Conservation (phyloP, 306 rosid species). For the Castanopsis chinensis region DNA sequence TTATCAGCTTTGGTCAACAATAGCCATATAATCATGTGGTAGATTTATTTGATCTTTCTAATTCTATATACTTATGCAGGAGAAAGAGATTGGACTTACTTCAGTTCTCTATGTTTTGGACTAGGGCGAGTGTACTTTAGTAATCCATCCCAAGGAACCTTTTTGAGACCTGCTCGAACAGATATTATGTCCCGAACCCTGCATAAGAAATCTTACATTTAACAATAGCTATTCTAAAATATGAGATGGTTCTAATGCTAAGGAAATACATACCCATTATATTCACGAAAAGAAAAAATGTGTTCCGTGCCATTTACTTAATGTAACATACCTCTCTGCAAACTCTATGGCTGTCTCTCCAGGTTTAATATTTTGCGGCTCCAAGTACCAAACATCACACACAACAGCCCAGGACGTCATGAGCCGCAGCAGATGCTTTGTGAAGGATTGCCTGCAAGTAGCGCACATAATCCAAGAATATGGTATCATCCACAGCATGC, state of each 20-base stretch:
- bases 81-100: slow-evolving; percentile 38
- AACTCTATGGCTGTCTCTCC: slow-evolving; percentile 96
- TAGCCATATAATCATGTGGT: not conserved
- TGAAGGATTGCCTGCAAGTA: slow-evolving; percentile 89
- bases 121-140: slow-evolving; percentile 94
- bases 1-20: too few species aligned
- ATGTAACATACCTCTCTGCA: slow-evolving; percentile 74
- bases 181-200: slow-evolving; percentile 93
- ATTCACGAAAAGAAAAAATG: not conserved
- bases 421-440: slow-evolving; percentile 88
- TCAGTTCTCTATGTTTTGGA: slow-evolving; percentile 81
- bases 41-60: too few species aligned
- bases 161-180: slow-evolving; percentile 89
- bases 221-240: not conserved
- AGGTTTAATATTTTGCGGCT: slow-evolving; percentile 80
- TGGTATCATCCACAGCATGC: not conserved
- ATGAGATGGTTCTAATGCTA: slow-evolving; percentile 8
- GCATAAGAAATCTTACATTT: slow-evolving; percentile 19
- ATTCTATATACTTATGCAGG: not conserved
- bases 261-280: not conserved
- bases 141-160: slow-evolving; percentile 98
- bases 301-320: not conserved
- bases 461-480: not conserved
- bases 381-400: slow-evolving; percentile 98
- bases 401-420: slow-evolving; percentile 99